Percentiles rank a stretch among this genome's conserved stretches.
These are phyloP conservation scores for Aristolochia fimbriata DNA, from an alignment of 164 flowering plant species.

Conservation along the genomic window DNA sequence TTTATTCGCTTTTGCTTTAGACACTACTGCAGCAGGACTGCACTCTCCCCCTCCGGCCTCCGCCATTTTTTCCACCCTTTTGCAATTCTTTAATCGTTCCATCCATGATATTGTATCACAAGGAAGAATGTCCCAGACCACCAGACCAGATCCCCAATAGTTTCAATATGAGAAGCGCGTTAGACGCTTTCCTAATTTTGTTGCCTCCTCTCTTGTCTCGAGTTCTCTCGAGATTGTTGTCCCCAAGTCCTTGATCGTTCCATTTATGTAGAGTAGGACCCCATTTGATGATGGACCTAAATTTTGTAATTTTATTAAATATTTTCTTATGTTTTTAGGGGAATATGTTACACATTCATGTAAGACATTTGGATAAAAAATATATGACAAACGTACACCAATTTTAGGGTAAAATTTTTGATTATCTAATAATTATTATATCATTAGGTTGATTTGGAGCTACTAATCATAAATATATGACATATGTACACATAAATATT, in stretches of 20 bases:
- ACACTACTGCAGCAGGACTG: background rate
- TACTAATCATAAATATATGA: background rate
- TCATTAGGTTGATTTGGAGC: background rate
- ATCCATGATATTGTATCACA: background rate
- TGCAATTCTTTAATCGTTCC: background rate
- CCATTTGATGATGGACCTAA: no score
- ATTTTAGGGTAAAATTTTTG: no score
- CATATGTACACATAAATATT: background rate
- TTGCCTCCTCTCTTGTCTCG: no score
- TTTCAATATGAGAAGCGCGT: background rate
- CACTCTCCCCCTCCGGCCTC: background rate
- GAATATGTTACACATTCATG: no score
- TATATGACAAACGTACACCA: no score
- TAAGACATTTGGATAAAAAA: no score
- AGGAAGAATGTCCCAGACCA: background rate
- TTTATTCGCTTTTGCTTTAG: constrained; percentile 18
- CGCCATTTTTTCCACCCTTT: background rate
- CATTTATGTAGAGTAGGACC: background rate
- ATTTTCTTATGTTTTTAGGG: no score
- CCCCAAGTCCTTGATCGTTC: no score
- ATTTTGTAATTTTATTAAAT: no score
- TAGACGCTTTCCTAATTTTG: background rate
- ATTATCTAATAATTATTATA: background rate
- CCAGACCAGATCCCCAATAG: background rate
- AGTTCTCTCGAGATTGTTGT: no score